A percentile compares a stretch with the other conserved stretches of the same genome.
phyloP scores from a whole-genome alignment of 169 alveolate species.

The Pseudocohnilembus persalinus region DNA sequence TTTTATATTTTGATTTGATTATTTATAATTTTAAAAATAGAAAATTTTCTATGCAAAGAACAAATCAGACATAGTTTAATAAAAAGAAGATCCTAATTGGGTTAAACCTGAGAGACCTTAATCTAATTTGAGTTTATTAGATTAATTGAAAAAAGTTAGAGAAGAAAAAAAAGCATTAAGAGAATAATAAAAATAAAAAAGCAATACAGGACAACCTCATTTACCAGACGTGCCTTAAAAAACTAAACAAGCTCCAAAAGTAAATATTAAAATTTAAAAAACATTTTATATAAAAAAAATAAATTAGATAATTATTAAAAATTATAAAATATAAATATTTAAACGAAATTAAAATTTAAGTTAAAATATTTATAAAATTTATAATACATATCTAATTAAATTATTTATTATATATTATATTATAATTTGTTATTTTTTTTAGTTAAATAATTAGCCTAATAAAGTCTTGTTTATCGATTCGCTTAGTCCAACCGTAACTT shows the following conservation, averaged over 20 bases:
- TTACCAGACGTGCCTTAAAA: background rate
- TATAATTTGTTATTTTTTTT: no score
- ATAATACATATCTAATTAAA: no score
- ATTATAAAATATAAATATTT: no score
- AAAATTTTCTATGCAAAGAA: background rate
- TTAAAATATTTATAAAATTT: no score
- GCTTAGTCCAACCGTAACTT: background rate
- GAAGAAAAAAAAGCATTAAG: background rate
- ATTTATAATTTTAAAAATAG: background rate
- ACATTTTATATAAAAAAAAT: no score
- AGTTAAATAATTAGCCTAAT: background rate
- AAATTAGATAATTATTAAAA: no score
- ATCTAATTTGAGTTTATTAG: background rate
- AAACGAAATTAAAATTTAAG: no score
- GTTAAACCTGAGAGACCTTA: background rate
- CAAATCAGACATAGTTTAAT: background rate
- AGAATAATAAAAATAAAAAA: background rate
- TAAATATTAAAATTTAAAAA: no score
- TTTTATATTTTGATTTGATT: no score
- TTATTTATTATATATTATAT: no score
- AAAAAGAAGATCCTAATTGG: background rate
- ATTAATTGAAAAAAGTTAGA: background rate
- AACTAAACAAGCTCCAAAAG: background rate
- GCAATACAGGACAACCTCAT: background rate
- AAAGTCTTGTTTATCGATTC: background rate